Base-by-base conservation (phyloP, 139 green algal genomes). In the Chlamydomonas sphaeroides region DNA sequence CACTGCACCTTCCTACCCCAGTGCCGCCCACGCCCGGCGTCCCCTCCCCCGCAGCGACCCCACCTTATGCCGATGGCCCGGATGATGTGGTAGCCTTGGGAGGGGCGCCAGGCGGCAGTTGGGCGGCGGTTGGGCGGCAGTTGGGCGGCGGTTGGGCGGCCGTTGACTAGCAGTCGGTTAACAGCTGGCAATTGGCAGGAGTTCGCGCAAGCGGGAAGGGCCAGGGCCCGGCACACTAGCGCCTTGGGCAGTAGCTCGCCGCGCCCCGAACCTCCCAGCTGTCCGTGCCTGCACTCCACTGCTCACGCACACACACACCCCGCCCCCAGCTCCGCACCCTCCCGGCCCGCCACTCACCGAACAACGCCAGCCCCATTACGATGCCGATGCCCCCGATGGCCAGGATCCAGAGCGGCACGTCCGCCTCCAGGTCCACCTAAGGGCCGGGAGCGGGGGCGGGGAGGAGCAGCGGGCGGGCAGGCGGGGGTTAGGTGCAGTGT, bases 361-460 rank as follows among this genome's bases (percentile, higher is more conserved):
- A 97, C 0, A 87, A 93, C 25, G 90, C 88, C 36, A 98, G 85
- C 2, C 95, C 96, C 4, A 94, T 15, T 42, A 97, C 91, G 42
- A 98, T 94, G 39, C 95, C 95, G 0, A 78, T 63, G 7, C 89
- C 96, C 49, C 93, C 91, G 18, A 96, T 77, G 0, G 83, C 84
- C 65, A 98, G 86, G n/a, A 97, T 95, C 93, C 95, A 98, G 39
- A 88, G 39, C 0, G 88, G 91, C 0, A 93, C 84, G 7, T 76
- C 57, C 0, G 86, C 80, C 38, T 91, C 45, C 6, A 30, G 8
- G n/a, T 79, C 72, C 36, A 79, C 38, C 72, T 79, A 11, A 33
- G 42, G 10, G 41, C 7, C 42, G 8, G 49, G 26, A 33, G 20
- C 8, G 65, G 17, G 65, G 65, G 18, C 8, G 11, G 65, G 21